phyloP scores from a whole-genome alignment of 2,329 filamentous ascomycete species.

The Diaporthe amygdali region DNA sequence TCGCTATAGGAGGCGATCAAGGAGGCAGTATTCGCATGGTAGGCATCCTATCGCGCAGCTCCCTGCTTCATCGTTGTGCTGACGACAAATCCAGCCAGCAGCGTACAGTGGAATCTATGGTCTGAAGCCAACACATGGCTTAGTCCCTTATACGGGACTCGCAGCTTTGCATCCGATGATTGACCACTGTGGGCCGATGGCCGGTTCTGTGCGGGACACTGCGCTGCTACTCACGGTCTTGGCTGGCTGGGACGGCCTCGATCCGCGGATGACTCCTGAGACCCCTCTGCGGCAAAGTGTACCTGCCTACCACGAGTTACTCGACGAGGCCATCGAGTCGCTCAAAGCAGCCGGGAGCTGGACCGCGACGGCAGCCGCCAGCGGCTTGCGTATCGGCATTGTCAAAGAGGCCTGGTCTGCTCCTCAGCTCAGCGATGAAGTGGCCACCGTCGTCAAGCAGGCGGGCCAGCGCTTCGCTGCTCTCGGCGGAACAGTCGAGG shows the following conservation, averaged over 20 bases:
- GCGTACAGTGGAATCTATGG: conserved; percentile 47
- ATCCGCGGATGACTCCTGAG: conserved; percentile 45
- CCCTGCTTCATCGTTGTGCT: background rate
- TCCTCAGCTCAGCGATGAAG: conserved; percentile 41
- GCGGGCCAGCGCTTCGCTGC: conserved; percentile 43
- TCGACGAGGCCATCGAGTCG: conserved; percentile 31
- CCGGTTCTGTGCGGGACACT: conserved; percentile 45
- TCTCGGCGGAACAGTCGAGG: conserved; percentile 48
- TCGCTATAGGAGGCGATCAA: conserved; percentile 45
- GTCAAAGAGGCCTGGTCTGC: conserved; percentile 49
- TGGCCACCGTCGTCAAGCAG: conserved; percentile 40
- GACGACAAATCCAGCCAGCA: conserved; percentile 33
- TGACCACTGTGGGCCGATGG: conserved; percentile 53
- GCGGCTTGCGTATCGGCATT: conserved; percentile 49
- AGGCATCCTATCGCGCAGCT: background rate
- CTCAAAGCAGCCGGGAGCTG: conserved; percentile 28
- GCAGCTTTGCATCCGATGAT: conserved; percentile 43
- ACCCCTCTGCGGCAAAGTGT: conserved; percentile 40
- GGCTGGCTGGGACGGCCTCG: conserved; percentile 55
- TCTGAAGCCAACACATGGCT: conserved; percentile 52
- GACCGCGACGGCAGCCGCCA: conserved; percentile 36
- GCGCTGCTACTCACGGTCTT: conserved; percentile 46
- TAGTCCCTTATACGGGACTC: conserved; percentile 56
- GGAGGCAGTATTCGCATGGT: conserved; percentile 43
- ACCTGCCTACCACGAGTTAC: conserved; percentile 36